Percentiles rank a stretch among this genome's conserved stretches.
These are phyloP conservation scores for Zymoseptoria passerinii DNA, from an alignment of 2,329 filamentous ascomycete species.

Conservation along the genomic window DNA sequence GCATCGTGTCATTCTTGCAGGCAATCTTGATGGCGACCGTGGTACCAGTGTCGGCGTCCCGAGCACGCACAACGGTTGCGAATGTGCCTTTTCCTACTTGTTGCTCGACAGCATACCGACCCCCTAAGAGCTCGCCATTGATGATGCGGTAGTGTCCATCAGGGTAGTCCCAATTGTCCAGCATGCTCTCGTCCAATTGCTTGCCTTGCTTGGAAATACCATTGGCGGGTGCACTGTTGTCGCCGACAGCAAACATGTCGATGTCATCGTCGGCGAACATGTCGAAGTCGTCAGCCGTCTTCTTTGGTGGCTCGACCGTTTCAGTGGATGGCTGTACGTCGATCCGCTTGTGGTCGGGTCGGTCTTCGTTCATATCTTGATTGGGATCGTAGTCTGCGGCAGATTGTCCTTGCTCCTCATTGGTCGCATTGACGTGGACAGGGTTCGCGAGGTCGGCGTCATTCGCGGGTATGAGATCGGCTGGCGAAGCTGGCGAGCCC, in stretches of 20 bases:
- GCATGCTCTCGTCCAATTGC: conserved; percentile 61
- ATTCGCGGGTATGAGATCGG: conserved; percentile 34
- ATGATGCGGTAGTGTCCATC: conserved; percentile 97
- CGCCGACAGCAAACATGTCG: conserved; percentile 78
- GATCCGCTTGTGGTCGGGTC: conserved; percentile 24
- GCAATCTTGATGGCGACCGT: conserved; percentile 97
- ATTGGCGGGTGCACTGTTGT: conserved; percentile 30
- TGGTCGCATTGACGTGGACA: conserved; percentile 21
- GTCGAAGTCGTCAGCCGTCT: conserved; percentile 40
- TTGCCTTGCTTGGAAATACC: conserved; percentile 45
- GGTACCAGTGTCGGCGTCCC: conserved; percentile 60
- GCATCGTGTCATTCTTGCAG: conserved; percentile 67
- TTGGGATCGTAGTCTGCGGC: conserved; percentile 89
- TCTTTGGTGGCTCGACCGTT: conserved; percentile 1
- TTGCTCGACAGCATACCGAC: conserved; percentile 80
- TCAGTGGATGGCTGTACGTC: conserved; percentile 18
- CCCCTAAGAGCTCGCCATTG: conserved; percentile 80
- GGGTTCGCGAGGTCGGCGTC: conserved; percentile 33
- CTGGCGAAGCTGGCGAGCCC: conserved; percentile 30
- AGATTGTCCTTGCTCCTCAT: conserved; percentile 65
- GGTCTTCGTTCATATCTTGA: conserved; percentile 76
- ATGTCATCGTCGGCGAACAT: conserved; percentile 64
- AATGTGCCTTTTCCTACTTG: conserved; percentile 92
- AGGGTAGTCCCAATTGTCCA: conserved; percentile 88
- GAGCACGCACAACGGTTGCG: conserved; percentile 85